These are phyloP conservation scores for Mortierella alpina DNA, from an alignment of 192 early-diverging fungal genomes.

Conservation along the genomic window DNA sequence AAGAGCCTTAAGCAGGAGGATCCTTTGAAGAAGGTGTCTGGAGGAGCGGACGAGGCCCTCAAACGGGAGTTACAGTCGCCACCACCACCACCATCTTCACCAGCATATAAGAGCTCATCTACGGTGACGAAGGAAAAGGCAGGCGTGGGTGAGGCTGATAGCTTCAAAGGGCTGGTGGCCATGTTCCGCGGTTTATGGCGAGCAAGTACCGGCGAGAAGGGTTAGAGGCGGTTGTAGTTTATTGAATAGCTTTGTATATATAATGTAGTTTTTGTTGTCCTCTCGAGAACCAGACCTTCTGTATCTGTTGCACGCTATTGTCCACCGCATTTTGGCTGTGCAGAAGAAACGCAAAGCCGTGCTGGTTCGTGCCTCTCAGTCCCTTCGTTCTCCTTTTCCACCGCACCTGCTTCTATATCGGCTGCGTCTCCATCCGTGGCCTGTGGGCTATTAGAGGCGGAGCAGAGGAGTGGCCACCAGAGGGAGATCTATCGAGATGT, in stretches of 20 bases:
- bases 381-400: no score
- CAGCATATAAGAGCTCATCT: background rate
- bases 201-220: conserved; percentile 2
- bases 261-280: background rate
- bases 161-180: conserved; percentile 26
- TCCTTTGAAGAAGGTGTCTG: background rate
- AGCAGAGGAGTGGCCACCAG: no score
- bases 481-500: no score
- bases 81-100: background rate
- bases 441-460: no score
- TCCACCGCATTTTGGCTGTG: no score
- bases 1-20: no score
- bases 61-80: background rate
- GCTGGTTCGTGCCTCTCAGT: no score
- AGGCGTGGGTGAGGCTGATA: background rate
- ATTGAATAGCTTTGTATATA: background rate
- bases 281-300: background rate
- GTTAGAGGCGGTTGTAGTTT: background rate
- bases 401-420: no score
- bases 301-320: background rate
- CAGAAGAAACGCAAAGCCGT: no score
- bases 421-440: no score
- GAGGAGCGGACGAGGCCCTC: background rate
- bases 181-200: conserved; percentile 48
- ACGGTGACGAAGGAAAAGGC: background rate